phyloP scores from a whole-genome alignment of 1,284 basidiomycete species.

The Vanrija sp. region DNA sequence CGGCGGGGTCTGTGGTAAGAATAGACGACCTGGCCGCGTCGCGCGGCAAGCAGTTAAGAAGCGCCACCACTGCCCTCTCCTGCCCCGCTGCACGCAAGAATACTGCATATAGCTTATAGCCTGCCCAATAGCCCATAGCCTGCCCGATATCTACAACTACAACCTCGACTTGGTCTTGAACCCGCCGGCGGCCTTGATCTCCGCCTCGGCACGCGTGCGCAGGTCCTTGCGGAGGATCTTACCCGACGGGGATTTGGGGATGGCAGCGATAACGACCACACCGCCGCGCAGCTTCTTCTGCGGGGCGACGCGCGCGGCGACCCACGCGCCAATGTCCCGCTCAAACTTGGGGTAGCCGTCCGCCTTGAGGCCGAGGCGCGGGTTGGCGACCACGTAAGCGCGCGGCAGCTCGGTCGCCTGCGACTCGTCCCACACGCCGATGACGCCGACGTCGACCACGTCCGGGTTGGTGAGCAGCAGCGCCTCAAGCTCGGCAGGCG shows the following conservation, averaged over 20 bases:
- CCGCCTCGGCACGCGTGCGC: conserved; percentile 27
- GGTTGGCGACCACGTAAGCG: conserved; percentile 55
- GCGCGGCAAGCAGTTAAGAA: too few species aligned
- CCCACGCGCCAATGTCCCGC: conserved; percentile 59
- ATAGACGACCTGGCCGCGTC: too few species aligned
- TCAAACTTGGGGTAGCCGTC: conserved; percentile 49
- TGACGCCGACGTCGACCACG: conserved; percentile 65
- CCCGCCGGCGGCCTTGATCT: conserved; percentile 16
- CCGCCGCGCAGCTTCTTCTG: conserved; percentile 53
- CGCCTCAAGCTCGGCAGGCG: conserved; percentile 75
- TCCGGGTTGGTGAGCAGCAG: conserved; percentile 66
- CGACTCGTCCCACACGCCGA: conserved; percentile 59
- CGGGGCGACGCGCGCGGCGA: conserved; percentile 54
- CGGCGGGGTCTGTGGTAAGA: too few species aligned
- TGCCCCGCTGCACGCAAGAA: too few species aligned
- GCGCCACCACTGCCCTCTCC: too few species aligned
- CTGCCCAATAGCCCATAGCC: too few species aligned
- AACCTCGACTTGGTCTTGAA: too few species aligned
- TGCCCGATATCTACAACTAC: too few species aligned
- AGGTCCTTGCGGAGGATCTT: conserved; percentile 44
- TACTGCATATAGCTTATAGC: too few species aligned
- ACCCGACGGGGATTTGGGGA: conserved; percentile 50
- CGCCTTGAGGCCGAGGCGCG: conserved; percentile 62
- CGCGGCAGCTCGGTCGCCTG: conserved; percentile 73
- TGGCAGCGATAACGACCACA: conserved; percentile 48